These are phyloP conservation scores for Cucurbita moschata DNA, from an alignment of 306 rosid genomes.

Conservation along the genomic window DNA sequence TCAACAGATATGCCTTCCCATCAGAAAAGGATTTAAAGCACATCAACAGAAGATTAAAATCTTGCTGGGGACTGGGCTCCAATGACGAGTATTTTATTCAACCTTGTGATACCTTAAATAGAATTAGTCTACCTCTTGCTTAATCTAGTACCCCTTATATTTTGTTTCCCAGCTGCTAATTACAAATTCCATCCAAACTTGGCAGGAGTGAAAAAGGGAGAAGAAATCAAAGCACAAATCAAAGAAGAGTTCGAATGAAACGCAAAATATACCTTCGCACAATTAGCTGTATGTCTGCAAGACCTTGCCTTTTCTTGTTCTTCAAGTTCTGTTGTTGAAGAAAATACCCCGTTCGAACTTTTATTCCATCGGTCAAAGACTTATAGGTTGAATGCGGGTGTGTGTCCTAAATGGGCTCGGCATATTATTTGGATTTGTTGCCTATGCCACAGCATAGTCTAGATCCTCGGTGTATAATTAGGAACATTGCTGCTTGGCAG, in stretches of 20 bases:
- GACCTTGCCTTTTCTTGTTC: no score
- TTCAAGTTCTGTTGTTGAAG: no score
- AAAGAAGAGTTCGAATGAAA: constrained; percentile 49
- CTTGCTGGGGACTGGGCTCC: constrained; percentile 84
- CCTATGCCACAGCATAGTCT: neutral
- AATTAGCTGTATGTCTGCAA: constrained; percentile 14
- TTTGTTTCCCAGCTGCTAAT: neutral
- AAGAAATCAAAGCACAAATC: constrained; percentile 93
- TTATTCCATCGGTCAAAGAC: no score
- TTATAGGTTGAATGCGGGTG: no score
- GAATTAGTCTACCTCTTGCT: neutral
- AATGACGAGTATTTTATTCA: constrained; percentile 54
- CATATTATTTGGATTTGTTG: neutral
- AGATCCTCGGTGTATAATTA: neutral
- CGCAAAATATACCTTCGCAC: constrained; percentile 16
- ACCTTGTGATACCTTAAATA: constrained; percentile 10
- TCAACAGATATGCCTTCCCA: constrained; percentile 44
- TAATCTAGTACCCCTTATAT: neutral
- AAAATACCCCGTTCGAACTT: no score
- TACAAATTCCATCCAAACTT: constrained; percentile 2
- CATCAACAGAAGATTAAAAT: constrained; percentile 67
- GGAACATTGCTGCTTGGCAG: neutral
- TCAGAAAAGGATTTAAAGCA: constrained; percentile 82
- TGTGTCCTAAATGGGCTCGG: neutral
- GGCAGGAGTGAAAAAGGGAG: constrained; percentile 73